These are phyloP conservation scores for Collybia mongolica DNA, from an alignment of 768 basidiomycete species.

Conservation along the genomic window DNA sequence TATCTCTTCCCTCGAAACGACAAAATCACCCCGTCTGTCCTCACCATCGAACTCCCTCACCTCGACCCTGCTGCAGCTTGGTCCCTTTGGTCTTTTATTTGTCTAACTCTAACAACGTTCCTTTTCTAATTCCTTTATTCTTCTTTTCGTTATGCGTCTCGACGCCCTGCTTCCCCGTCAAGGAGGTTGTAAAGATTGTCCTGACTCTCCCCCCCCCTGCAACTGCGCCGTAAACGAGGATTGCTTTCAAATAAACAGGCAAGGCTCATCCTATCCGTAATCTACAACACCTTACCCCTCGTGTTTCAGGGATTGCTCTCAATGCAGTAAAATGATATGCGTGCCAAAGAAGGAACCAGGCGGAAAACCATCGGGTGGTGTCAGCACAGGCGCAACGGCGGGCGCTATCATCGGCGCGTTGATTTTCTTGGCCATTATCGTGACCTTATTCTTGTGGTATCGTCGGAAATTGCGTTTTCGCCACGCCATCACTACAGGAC, in stretches of 20 bases:
- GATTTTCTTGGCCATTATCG: conserved; percentile 52
- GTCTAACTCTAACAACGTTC: conserved; percentile 23
- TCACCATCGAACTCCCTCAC: background rate
- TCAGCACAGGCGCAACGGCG: conserved; percentile 70
- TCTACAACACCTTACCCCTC: conserved; percentile 4
- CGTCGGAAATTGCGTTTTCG: conserved; percentile 53
- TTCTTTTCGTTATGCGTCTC: conserved; percentile 23
- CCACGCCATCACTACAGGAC: conserved; percentile 26
- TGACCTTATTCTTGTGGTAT: conserved; percentile 60
- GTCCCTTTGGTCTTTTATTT: conserved; percentile 12
- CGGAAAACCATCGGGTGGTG: conserved; percentile 31
- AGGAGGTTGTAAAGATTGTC: conserved; percentile 47
- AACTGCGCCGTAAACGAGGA: conserved; percentile 52
- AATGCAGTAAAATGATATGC: conserved; percentile 56
- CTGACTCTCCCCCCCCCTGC: conserved; percentile 45
- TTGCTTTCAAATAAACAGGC: conserved; percentile 57
- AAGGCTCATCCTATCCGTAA: conserved; percentile 32
- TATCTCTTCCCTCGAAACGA: conserved; percentile 5
- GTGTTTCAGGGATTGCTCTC: conserved; percentile 51
- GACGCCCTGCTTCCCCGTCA: conserved; percentile 41
- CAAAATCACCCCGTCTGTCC: background rate
- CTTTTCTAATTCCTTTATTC: conserved; percentile 22
- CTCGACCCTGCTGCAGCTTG: conserved; percentile 12
- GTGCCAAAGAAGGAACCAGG: conserved; percentile 26
- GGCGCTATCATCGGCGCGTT: conserved; percentile 70